Evolutionary conservation across 2,329 filamentous ascomycete genomes (phyloP), one percentile per base, ranked within the genome.

Genomic region (Huntiella moniliformis): DNA sequence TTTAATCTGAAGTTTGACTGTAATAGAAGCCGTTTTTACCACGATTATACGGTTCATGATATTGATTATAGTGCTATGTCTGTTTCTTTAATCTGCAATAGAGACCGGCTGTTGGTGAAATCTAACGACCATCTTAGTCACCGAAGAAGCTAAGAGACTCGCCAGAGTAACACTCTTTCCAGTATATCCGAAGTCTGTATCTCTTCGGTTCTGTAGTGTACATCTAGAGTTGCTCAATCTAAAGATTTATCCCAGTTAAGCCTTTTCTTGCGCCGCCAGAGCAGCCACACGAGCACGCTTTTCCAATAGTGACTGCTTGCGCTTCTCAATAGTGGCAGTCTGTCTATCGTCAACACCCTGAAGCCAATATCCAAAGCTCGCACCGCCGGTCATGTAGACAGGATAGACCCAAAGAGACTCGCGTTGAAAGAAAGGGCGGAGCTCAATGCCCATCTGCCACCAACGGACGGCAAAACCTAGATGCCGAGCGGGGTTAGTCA

Each of bases 361-460:
- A 55, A 98, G 69, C 86, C 88, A 98, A 71, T 95, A 95, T 55
- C 91, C 91, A 66, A 96, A 95, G 65, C 81, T 84, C 55, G 79
- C 87, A 56, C 87, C 87, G 52, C 85, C 75, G 55, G 74, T 74
- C 49, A 79, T 87, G 65, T 91, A 98, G 55, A 88, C 66, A 46
- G 91, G 91, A 68, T 94, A 98, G 44, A 77, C 85, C 82, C 85
- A 92, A 57, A 94, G 75, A 46, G 81, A 82, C 60, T 80, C 71
- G 58, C 72, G 76, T 66, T 81, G 79, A 73, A 96, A 84, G 63
- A 95, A 79, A 44, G 88, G 91, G 52, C 87, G 85, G 86, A 93
- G 94, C 69, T 98, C 86, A 62, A 98, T 91, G 59, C 88, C 91
- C 61, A 98, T 79, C 66, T 96, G 91, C 84, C 87, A 95, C 64